Evolutionary conservation across 83 land plant genomes (phyloP).

Genomic region (Thuja plicata): DNA sequence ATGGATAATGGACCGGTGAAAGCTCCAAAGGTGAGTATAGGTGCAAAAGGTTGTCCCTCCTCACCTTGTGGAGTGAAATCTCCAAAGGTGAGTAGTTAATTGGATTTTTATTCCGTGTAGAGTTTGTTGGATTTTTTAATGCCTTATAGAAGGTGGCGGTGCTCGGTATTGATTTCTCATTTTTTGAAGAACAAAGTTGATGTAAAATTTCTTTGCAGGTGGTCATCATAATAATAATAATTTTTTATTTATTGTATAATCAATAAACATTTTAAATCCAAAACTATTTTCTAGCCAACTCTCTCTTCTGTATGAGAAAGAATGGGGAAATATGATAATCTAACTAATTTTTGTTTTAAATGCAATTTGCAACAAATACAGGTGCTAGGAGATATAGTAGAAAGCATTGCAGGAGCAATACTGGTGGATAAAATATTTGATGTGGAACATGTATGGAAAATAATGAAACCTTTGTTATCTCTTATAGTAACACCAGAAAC

Average conservation of each 20-base stretch:
- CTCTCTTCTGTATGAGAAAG: background rate
- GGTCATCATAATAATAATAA: too few species aligned
- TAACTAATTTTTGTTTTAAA: too few species aligned
- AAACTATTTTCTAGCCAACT: background rate
- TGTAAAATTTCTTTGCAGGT: background rate
- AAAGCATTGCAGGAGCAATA: conserved; percentile 95
- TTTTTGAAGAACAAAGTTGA: too few species aligned
- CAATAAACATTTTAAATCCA: background rate
- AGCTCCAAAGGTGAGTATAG: too few species aligned
- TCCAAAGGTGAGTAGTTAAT: conserved; percentile 62
- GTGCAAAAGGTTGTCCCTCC: background rate
- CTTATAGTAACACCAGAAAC: conserved; percentile 92
- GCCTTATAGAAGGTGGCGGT: too few species aligned
- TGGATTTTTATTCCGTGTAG: background rate
- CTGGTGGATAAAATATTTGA: conserved; percentile 70
- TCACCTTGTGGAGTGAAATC: conserved; percentile 34
- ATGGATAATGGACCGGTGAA: too few species aligned
- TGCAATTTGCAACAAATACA: too few species aligned
- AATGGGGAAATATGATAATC: background rate
- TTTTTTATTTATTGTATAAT: background rate
- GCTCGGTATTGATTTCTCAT: too few species aligned
- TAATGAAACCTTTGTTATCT: conserved; percentile 69
- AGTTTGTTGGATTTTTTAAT: too few species aligned
- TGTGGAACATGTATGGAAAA: conserved; percentile 74
- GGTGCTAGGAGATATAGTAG: conserved; percentile 92